phyloP scores from a whole-genome alignment of 352 stramenopile genomes.

The Paralagenidium karlingii region DNA sequence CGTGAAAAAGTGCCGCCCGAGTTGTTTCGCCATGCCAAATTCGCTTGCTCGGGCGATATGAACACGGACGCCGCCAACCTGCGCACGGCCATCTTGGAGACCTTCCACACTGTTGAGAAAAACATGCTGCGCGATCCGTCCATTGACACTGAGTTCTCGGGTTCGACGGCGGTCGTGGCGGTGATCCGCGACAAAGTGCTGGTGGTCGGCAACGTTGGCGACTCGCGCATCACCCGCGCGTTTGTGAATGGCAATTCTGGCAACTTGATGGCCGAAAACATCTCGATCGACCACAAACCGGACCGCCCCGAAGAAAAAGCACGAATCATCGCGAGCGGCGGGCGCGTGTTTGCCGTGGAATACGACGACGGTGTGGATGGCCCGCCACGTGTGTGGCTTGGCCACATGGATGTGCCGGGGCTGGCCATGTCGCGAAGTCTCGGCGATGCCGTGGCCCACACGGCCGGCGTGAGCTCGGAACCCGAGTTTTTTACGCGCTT shows the following conservation, averaged over 20 bases:
- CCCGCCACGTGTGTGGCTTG: slow-evolving; percentile 95
- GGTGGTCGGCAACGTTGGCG: slow-evolving; percentile 94
- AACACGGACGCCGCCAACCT: slow-evolving; percentile 40
- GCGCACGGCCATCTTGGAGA: slow-evolving; percentile 39
- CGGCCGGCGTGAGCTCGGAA: slow-evolving; percentile 88
- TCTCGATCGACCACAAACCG: slow-evolving; percentile 98
- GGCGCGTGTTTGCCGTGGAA: slow-evolving; percentile 96
- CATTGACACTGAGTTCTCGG: slow-evolving; percentile 91
- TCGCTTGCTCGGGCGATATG: slow-evolving; percentile 30
- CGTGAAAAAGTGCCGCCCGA: slow-evolving; percentile 81
- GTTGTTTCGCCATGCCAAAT: slow-evolving; percentile 87
- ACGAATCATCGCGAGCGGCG: slow-evolving; percentile 88
- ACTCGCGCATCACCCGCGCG: slow-evolving; percentile 88
- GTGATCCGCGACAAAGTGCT: slow-evolving; percentile 74
- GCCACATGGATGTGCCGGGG: slow-evolving; percentile 96
- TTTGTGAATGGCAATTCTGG: slow-evolving; percentile 37
- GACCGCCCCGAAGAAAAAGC: slow-evolving; percentile 92
- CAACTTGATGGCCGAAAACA: slow-evolving; percentile 41
- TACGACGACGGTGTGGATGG: slow-evolving; percentile 98
- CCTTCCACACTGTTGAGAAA: slow-evolving; percentile 55
- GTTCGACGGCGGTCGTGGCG: slow-evolving; percentile 66
- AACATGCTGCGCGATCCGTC: slow-evolving; percentile 77
- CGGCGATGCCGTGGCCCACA: slow-evolving; percentile 95
- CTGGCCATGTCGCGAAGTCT: slow-evolving; percentile 96
- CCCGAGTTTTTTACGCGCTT: slow-evolving; percentile 89